Conservation (phyloP, 768 basidiomycete species). For the Gelatoporia subvermispora region DNA sequence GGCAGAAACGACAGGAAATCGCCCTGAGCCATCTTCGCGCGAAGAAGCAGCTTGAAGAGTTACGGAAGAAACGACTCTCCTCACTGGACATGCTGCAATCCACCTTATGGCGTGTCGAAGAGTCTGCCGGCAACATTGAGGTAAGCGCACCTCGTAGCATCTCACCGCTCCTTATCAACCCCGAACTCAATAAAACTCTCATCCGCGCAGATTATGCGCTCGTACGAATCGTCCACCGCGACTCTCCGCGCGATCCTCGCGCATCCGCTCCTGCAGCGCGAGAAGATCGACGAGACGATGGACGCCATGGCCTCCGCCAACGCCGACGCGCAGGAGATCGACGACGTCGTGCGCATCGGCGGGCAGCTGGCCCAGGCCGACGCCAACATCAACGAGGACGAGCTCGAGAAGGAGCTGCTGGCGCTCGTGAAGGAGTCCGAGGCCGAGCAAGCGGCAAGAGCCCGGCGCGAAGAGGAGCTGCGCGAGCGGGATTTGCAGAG, state of each 20-base stretch:
- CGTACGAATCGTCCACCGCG: slow-evolving; percentile 77
- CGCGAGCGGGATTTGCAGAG: slow-evolving; percentile 4
- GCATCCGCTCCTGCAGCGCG: slow-evolving; percentile 76
- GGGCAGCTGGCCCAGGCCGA: slow-evolving; percentile 53
- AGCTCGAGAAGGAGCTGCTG: slow-evolving; percentile 63
- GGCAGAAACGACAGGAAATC: slow-evolving; percentile 63
- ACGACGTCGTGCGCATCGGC: slow-evolving; percentile 68
- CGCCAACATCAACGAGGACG: slow-evolving; percentile 43
- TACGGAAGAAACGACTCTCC: slow-evolving; percentile 68
- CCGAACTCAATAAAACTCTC: background rate
- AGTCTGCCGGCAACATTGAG: slow-evolving; percentile 85
- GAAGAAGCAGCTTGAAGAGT: slow-evolving; percentile 75
- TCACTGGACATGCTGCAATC: slow-evolving; percentile 71
- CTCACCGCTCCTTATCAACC: background rate
- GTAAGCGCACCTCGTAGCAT: slow-evolving; percentile 35
- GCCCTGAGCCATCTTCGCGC: slow-evolving; percentile 77
- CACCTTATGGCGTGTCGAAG: slow-evolving; percentile 79
- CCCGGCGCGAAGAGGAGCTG: background rate
- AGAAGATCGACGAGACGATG: slow-evolving; percentile 80
- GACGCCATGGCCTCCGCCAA: slow-evolving; percentile 82
- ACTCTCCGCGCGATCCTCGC: slow-evolving; percentile 74
- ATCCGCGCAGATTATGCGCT: slow-evolving; percentile 66
- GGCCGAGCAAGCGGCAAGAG: slow-evolving; percentile 22
- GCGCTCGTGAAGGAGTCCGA: slow-evolving; percentile 46
- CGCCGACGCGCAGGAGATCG: slow-evolving; percentile 76